These are phyloP conservation scores for Narthecium ossifragum DNA, from an alignment of 106 monocot species.

Conservation along the genomic window DNA sequence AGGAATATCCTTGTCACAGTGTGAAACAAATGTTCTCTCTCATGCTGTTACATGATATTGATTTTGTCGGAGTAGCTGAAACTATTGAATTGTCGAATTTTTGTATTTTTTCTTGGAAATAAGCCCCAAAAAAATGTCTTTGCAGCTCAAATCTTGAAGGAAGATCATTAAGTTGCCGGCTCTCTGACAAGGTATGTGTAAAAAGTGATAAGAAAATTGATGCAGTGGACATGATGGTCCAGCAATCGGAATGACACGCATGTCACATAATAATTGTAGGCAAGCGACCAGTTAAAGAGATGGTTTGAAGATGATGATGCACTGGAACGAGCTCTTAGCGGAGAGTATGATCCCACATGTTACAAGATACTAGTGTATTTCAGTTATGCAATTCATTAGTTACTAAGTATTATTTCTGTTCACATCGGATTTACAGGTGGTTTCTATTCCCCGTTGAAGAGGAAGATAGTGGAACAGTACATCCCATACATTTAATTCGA, in stretches of 20 bases:
- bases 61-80: too few relatives aligned
- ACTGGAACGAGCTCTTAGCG: slow-evolving; percentile 80
- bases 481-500: slow-evolving; percentile 59
- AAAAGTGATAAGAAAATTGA: too few relatives aligned
- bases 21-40: too few relatives aligned
- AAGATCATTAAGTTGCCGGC: slow-evolving; percentile 67
- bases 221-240: too few relatives aligned
- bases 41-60: too few relatives aligned
- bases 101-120: too few relatives aligned
- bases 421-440: slow-evolving; percentile 47
- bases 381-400: neutral
- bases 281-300: slow-evolving; percentile 61
- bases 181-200: slow-evolving; percentile 86
- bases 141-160: slow-evolving; percentile 90
- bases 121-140: too few relatives aligned
- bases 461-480: slow-evolving; percentile 20
- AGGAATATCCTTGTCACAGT: too few relatives aligned
- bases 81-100: too few relatives aligned
- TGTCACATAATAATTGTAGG: slow-evolving; percentile 38
- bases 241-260: neutral
- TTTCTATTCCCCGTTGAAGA: slow-evolving; percentile 54
- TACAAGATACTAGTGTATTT: neutral
- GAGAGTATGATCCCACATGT: slow-evolving; percentile 65
- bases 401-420: neutral
- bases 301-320: slow-evolving; percentile 99